phyloP scores from a whole-genome alignment of 768 basidiomycete species.

The Collybiopsis confluens region DNA sequence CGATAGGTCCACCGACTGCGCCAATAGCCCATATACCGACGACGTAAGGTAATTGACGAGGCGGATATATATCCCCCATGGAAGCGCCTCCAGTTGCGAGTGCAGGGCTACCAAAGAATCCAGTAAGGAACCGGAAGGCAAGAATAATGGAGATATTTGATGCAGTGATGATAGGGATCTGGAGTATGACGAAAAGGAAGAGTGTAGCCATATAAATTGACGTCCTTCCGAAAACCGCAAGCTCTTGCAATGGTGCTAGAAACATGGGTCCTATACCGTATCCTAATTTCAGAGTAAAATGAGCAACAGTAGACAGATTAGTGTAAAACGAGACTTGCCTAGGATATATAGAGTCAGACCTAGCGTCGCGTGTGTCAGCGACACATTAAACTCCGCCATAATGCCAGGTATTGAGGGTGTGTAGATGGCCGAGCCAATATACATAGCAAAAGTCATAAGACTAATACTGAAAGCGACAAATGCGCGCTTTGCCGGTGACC shows the following conservation, averaged over 20 bases:
- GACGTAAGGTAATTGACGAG: conserved; percentile 20
- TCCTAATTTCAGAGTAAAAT: background rate
- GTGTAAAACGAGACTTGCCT: conserved; percentile 11
- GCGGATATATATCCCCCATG: conserved; percentile 19
- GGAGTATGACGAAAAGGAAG: conserved; percentile 25
- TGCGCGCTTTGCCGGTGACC: conserved; percentile 23
- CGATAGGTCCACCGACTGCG: conserved; percentile 19
- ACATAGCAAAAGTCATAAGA: conserved; percentile 28
- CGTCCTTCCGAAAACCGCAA: conserved; percentile 27
- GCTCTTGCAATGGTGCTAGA: conserved; percentile 26
- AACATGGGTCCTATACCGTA: conserved; percentile 25
- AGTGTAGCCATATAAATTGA: conserved; percentile 28
- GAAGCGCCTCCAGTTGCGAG: conserved; percentile 27
- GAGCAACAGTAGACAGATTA: background rate
- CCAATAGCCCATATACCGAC: conserved; percentile 24
- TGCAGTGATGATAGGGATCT: conserved; percentile 28
- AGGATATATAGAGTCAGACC: conserved; percentile 24
- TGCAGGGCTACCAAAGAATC: conserved; percentile 27
- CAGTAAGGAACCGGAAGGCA: conserved; percentile 29
- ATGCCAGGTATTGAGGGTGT: conserved; percentile 23
- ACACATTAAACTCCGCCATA: conserved; percentile 22
- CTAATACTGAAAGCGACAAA: conserved; percentile 29
- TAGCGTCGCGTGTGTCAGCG: conserved; percentile 23
- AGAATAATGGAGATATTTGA: conserved; percentile 26
- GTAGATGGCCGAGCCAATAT: conserved; percentile 31